Base-by-base conservation (phyloP, 306 rosid genomes). In the Vachellia pachyceras region DNA sequence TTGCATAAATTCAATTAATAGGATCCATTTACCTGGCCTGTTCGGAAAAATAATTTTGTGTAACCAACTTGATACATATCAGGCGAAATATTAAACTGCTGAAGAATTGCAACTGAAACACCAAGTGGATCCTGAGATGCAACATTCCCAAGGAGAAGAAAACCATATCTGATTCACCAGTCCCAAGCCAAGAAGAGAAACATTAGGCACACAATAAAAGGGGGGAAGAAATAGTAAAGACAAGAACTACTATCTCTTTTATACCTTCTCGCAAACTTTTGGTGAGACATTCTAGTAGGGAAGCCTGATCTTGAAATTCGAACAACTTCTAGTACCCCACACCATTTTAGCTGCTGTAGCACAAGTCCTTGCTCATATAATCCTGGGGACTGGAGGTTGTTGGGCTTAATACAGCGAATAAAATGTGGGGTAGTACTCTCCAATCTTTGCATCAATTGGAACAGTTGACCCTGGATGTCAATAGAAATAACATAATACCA, bases 31-130 rank as follows among this genome's bases (percentile, higher is more conserved):
- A 96, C 99, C 99, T 96, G 99, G 80, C 99, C 98, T 50, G 99
- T 84, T 84, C 99, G 94, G 91, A 96, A 96, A 82, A 96, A 96
- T 85, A 95, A 83, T 80, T 95, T 95, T 69, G 98, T 95, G 88
- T 86, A 95, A 88, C 99, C 99, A 87, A 95, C 99, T 93, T 95
- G 99, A 85, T 88, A 95, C 99, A 95, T 92, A 73, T 95, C 99
- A 15, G 98, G 97, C 88, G 92, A 86, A 80, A 95, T 93, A 87
- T 92, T 87, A 86, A 95, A 95, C 88, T 93, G 99, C 46, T 95
- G 98, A 92, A 95, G 99, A 87, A 95, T 93, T 46, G 99, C 97
- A 52, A 95, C 99, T 10, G 99, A 95, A 86, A 93, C 98, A 75
- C 97, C 88, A 13, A 95, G 96, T 46, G 99, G 97, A 82, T 95